Percentiles rank a stretch among this genome's conserved stretches.
phyloP scores from a whole-genome alignment of 441 rosid genomes.

The Adansonia grandidieri region DNA sequence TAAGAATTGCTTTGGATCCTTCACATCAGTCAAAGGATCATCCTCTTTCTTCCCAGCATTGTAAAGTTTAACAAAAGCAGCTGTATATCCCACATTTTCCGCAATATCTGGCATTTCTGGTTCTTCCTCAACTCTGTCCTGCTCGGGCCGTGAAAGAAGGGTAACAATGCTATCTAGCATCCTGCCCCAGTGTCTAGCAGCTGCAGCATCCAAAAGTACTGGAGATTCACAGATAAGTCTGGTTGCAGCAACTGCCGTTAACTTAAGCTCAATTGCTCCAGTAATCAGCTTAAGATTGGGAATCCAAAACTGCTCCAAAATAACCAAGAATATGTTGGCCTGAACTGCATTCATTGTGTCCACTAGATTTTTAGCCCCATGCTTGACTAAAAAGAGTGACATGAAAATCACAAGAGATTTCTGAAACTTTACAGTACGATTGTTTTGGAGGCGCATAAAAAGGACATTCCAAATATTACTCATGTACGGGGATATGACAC shows the following conservation, averaged over 20 bases:
- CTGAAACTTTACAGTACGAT: constrained; percentile 61
- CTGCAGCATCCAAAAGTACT: constrained; percentile 65
- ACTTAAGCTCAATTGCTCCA: constrained; percentile 74
- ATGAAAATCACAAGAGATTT: constrained; percentile 79
- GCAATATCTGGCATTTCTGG: constrained; percentile 68
- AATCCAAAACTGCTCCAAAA: constrained; percentile 86
- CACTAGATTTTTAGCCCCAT: constrained; percentile 65
- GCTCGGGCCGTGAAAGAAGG: constrained; percentile 80
- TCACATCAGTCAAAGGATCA: constrained; percentile 80
- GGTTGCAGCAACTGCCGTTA: constrained; percentile 82
- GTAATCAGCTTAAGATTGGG: constrained; percentile 77
- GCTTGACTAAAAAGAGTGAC: constrained; percentile 92
- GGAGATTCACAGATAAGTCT: constrained; percentile 83
- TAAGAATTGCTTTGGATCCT: constrained; percentile 76
- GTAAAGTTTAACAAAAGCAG: constrained; percentile 74
- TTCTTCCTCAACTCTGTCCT: constrained; percentile 75
- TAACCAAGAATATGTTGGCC: constrained; percentile 53
- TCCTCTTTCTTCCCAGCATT: constrained; percentile 90
- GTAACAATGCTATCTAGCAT: constrained; percentile 82
- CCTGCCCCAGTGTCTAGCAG: constrained; percentile 71
- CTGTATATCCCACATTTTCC: constrained; percentile 81
- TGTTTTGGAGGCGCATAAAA: constrained; percentile 70
- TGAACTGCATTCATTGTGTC: constrained; percentile 84
- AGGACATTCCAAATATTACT: constrained; percentile 72
- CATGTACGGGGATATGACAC: constrained; percentile 61